Evolutionary conservation across 371 early-diverging fungal species (phyloP).

Genomic region (Mortierella sp.): DNA sequence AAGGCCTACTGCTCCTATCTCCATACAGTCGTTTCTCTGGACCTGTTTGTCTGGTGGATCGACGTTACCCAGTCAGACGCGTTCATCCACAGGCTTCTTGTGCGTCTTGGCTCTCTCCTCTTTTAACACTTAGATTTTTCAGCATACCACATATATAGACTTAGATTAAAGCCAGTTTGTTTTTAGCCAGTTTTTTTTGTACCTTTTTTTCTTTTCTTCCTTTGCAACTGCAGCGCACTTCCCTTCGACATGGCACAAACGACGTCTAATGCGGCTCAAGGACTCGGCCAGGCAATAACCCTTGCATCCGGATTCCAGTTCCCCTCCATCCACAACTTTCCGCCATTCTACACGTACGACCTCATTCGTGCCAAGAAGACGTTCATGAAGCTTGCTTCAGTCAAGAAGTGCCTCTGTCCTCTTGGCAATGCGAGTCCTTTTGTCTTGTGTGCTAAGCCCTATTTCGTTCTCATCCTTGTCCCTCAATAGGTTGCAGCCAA

Average conservation of each 20-base stretch:
- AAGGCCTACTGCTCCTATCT: slow-evolving; percentile 37
- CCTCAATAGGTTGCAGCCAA: slow-evolving; percentile 81
- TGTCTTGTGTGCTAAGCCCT: neutral
- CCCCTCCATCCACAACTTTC: slow-evolving; percentile 87
- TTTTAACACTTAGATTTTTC: neutral
- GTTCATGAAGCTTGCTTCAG: neutral
- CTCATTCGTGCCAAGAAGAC: neutral
- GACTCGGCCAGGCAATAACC: slow-evolving; percentile 45
- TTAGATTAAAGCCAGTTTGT: neutral
- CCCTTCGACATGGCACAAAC: slow-evolving; percentile 23
- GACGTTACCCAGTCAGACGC: slow-evolving; percentile 37
- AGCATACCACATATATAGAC: slow-evolving; percentile 16
- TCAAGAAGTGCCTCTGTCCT: neutral
- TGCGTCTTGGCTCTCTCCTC: slow-evolving; percentile 17
- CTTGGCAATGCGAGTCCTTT: neutral
- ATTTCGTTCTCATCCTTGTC: neutral
- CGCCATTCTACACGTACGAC: slow-evolving; percentile 92
- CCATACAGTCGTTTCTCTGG: slow-evolving; percentile 31
- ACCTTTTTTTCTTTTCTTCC: neutral
- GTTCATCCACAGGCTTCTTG: slow-evolving; percentile 12
- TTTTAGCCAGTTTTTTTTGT: no score
- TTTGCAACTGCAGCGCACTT: neutral
- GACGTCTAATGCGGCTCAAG: slow-evolving; percentile 41
- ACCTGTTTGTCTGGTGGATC: slow-evolving; percentile 52
- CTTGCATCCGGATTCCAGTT: slow-evolving; percentile 67